Evolutionary conservation across 768 basidiomycete species (phyloP), one percentile per base, ranked within the genome.

Genomic region (Mycena sanguinolenta): DNA sequence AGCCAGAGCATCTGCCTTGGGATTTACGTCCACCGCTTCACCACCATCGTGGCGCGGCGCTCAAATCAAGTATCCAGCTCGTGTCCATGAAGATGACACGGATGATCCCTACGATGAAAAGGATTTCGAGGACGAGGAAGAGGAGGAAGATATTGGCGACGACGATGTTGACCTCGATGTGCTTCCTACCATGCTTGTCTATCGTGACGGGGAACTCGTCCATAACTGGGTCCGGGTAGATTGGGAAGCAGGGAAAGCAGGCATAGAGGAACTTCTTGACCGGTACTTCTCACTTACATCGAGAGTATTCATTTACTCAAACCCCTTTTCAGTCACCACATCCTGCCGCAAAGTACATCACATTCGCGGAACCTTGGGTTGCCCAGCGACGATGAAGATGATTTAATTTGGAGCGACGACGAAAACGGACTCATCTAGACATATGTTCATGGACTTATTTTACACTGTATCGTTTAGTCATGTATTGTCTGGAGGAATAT

Each of bases 191-290:
- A 78, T 94, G 76, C 85, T 94, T 16, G 92, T 93, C 5, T 95
- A 95, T 74, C 91, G 90, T 21, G 90, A 88, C 66, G 93, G 94
- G 21, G 89, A 94, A 70, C 87, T 95, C n/a, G 88, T 94, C n/a
- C 88, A 94, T 74, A 93, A 93, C 58, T 95, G 94, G 94, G 92
- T 95, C 12, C 85, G 94, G 28, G 93, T 95, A 5, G 94, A 95
- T 77, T 95, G 93, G 94, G 93, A 94, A 78, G 92, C 91, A 0
- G 90, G 90, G 16, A 76, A 81, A 38, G 86, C 85, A n/a, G 92
- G 90, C 28, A 75, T 95, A 0, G 91, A 93, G 71, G 92, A 92
- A 52, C 80, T 93, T 9, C 83, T 95, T 19, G 83, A 86, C 74
- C 88, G 84, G 92, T 93, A 69, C 63, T 87, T 75, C 28, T 58